These are phyloP conservation scores for Ogataea nitratoaversa DNA, from an alignment of 805 yeast genomes.

Conservation along the genomic window DNA sequence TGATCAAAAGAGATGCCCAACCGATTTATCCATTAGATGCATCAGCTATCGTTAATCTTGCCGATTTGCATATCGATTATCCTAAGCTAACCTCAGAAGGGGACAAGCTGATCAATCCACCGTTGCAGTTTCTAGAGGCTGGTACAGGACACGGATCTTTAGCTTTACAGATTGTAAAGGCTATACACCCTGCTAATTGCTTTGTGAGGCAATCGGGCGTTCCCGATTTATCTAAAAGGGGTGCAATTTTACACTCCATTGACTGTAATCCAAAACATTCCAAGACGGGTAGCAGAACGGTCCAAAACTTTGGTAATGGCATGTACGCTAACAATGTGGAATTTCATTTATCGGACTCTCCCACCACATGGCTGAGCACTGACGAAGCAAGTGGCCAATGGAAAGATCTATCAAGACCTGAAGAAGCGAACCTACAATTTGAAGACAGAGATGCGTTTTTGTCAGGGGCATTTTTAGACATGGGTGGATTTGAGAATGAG, in stretches of 20 bases:
- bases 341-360: constrained; percentile 40
- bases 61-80: constrained; percentile 43
- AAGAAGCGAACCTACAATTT: constrained; percentile 7
- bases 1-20: constrained; percentile 41
- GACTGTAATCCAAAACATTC: constrained; percentile 39
- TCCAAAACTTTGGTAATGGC: constrained; percentile 38
- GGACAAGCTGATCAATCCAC: constrained; percentile 17
- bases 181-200: constrained; percentile 42
- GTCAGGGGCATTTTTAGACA: constrained; percentile 43
- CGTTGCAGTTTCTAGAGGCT: constrained; percentile 44
- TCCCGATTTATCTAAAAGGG: constrained; percentile 26
- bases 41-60: constrained; percentile 39
- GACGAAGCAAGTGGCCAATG: constrained; percentile 22
- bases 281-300: constrained; percentile 37
- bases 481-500: constrained; percentile 40
- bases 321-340: constrained; percentile 42
- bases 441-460: constrained; percentile 30
- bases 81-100: constrained; percentile 23
- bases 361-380: constrained; percentile 36
- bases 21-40: constrained; percentile 52
- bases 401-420: constrained; percentile 15
- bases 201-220: constrained; percentile 16
- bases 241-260: constrained; percentile 43
- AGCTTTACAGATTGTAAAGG: constrained; percentile 38
- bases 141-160: constrained; percentile 56